A percentile compares a stretch with the other conserved stretches of the same genome.
These are phyloP conservation scores for Pichia sp. DNA, from an alignment of 1,139 yeast species.

Conservation along the genomic window DNA sequence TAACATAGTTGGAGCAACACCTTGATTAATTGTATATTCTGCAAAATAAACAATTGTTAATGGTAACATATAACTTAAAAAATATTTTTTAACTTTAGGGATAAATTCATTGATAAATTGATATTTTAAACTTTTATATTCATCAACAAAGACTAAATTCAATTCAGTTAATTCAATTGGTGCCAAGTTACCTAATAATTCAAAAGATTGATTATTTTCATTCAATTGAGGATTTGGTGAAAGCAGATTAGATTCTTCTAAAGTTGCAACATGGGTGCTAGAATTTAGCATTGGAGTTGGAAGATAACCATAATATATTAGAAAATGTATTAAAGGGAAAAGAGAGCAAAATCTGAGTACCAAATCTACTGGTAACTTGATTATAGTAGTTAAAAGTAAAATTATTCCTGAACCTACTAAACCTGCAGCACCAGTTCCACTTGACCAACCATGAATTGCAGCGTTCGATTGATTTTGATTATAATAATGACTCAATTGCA, in stretches of 20 bases:
- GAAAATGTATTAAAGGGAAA: slow-evolving; percentile 40
- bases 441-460: slow-evolving; percentile 79
- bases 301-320: slow-evolving; percentile 30
- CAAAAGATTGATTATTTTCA: not conserved
- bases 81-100: slow-evolving; percentile 40
- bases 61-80: slow-evolving; percentile 76
- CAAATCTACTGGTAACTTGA: slow-evolving; percentile 37
- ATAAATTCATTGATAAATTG: not conserved
- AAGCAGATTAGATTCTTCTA: not conserved
- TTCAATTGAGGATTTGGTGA: not conserved
- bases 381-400: slow-evolving; percentile 48
- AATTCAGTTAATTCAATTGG: not conserved
- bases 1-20: slow-evolving; percentile 77
- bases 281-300: slow-evolving; percentile 25
- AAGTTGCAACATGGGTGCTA: no score
- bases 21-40: slow-evolving; percentile 88
- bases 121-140: not conserved
- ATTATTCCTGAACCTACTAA: slow-evolving; percentile 64
- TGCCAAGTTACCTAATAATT: not conserved
- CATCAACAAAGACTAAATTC: not conserved
- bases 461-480: slow-evolving; percentile 23
- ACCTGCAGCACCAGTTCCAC: slow-evolving; percentile 97
- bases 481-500: slow-evolving; percentile 74
- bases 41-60: slow-evolving; percentile 73
- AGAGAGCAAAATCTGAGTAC: slow-evolving; percentile 43